These are phyloP conservation scores for Mucor mucedo DNA, from an alignment of 371 early-diverging fungal species.

Conservation along the genomic window DNA sequence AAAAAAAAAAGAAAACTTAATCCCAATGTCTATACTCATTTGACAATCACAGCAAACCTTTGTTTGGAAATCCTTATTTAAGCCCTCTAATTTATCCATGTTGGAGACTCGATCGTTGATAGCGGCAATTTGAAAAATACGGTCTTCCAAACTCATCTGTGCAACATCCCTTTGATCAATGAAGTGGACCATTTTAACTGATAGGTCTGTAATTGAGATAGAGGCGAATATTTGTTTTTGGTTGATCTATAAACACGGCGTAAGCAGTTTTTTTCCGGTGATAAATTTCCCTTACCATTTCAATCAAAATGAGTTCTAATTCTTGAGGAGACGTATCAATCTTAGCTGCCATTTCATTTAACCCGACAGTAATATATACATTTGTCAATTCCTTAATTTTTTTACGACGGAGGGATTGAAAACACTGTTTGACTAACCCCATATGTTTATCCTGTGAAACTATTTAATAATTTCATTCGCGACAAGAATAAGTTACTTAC, in stretches of 20 bases:
- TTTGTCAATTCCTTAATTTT: conserved; percentile 75
- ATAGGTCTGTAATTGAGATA: conserved; percentile 44
- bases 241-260: conserved; percentile 41
- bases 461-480: background rate
- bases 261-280: background rate
- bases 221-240: conserved; percentile 66
- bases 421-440: conserved; percentile 76
- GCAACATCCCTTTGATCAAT: conserved; percentile 54
- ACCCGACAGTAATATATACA: conserved; percentile 76
- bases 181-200: conserved; percentile 76
- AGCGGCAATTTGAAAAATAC: conserved; percentile 49
- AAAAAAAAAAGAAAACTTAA: background rate
- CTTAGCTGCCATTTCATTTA: conserved; percentile 69
- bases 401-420: conserved; percentile 58
- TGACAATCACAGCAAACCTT: conserved; percentile 36
- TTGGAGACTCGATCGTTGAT: conserved; percentile 42
- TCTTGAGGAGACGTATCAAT: conserved; percentile 40
- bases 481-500: conserved; percentile 16
- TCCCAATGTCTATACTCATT: background rate
- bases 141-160: conserved; percentile 50
- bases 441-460: conserved; percentile 59
- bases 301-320: conserved; percentile 53
- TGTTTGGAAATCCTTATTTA: conserved; percentile 58
- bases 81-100: conserved; percentile 56
- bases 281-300: conserved; percentile 46